Conservation (phyloP, 1,284 basidiomycete genomes). For the Moniliella sp. region DNA sequence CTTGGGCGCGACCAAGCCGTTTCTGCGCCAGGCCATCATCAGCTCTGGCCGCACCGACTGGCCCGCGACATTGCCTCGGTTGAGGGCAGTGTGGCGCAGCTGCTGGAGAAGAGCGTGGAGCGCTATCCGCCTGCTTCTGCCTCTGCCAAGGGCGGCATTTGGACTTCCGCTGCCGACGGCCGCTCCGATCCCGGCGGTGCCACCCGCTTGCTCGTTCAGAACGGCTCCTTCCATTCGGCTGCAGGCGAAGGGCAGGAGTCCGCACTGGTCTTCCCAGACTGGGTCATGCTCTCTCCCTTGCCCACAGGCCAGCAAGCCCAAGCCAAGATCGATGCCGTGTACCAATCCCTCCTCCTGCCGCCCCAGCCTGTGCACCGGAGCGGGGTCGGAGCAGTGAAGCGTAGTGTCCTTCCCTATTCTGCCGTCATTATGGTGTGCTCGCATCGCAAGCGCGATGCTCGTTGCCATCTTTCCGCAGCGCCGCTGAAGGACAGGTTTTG, state of each 20-base stretch:
- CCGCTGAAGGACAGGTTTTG: constrained; percentile 3
- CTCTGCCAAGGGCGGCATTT: background rate
- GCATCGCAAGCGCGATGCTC: constrained; percentile 5
- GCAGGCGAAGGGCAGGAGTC: background rate
- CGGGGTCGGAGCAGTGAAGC: background rate
- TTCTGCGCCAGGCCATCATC: constrained; percentile 2
- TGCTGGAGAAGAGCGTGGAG: constrained; percentile 1
- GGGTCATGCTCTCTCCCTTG: background rate
- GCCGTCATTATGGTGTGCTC: constrained; percentile 3
- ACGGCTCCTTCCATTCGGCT: background rate
- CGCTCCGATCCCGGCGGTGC: background rate
- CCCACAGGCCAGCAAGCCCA: background rate
- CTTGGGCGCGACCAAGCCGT: constrained; percentile 2
- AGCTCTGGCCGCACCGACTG: constrained; percentile 4
- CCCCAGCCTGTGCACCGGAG: background rate
- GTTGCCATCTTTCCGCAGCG: constrained; percentile 5
- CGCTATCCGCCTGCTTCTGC: background rate
- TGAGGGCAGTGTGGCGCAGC: constrained; percentile 2
- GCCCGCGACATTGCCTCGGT: constrained; percentile 1
- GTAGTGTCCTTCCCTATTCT: constrained; percentile 2
- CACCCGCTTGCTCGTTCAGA: constrained; percentile 2
- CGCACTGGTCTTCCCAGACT: background rate
- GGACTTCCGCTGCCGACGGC: background rate
- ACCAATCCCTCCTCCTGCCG: background rate
- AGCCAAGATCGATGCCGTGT: background rate